Base-by-base conservation (phyloP, 2,329 filamentous ascomycete species). In the Arthrobotrys conoides region DNA sequence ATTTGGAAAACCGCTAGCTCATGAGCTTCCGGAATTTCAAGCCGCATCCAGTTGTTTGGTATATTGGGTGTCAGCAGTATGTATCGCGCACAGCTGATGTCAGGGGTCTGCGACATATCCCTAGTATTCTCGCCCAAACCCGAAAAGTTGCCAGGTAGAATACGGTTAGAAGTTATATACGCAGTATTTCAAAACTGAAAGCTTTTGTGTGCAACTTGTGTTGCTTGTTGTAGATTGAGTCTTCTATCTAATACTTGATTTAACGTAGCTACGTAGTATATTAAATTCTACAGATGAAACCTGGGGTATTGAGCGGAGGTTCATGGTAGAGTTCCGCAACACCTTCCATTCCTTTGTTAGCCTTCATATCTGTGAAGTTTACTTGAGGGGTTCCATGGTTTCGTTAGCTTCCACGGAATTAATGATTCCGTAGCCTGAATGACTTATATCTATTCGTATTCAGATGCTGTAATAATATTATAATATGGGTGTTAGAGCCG, bases 371-470 rank as follows among this genome's bases (percentile, higher is more conserved):
- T 5, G 9, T 41, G 30, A 18, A 41, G 22, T 10, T 20, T 41
- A 27, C 8, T 8, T 27, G 5, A 1, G 10, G 36, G 2, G 9
- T 27, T n/a, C 18, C n/a, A n/a, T n/a, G n/a, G n/a, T n/a, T n/a
- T n/a, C n/a, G n/a, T n/a, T n/a, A n/a, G n/a, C n/a, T n/a, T n/a
- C 44, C 30, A 27, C 65, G 65, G 65, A 18, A 46, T 61, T 70
- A 70, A 61, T 70, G 51, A 48, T 30, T 69, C 66, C 66, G 66
- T 10, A 61, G 66, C 51, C 66, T 69, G 66, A 69, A 69, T 49
- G 46, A 33, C 5, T 68, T 33, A 46, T 18, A 20, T 46, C 10
- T 51, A 16, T 16, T 69, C 66, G 66, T 69, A 69, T 69, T 69
- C 66, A 24, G 48, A 10, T 51, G 44, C 18, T 46, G n/a, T 46